Evolutionary conservation across 306 rosid genomes (phyloP).

Genomic region (Sesbania bispinosa): DNA sequence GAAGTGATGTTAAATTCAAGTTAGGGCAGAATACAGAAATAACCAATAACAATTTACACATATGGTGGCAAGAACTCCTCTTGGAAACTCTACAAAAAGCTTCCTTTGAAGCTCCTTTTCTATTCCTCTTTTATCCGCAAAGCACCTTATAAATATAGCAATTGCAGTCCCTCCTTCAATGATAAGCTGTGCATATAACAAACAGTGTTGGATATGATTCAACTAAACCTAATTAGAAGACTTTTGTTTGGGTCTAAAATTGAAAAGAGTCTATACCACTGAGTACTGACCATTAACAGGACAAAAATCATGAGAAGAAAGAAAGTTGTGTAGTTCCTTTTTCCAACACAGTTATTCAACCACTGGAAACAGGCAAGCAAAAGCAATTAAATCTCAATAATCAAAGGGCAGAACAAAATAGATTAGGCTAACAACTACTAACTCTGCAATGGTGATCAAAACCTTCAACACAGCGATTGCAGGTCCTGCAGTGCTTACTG

Average conservation of each 20-base stretch:
- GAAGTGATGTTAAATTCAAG: conserved; percentile 2
- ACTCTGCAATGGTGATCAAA: conserved; percentile 99
- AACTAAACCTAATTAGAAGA: conserved; percentile 17
- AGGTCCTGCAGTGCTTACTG: conserved; percentile 93
- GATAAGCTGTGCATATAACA: conserved; percentile 47
- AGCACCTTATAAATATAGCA: conserved; percentile 81
- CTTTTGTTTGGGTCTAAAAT: neutral
- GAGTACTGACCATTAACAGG: conserved; percentile 64
- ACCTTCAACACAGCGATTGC: conserved; percentile 94
- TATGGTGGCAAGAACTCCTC: conserved; percentile 73
- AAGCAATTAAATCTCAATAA: neutral
- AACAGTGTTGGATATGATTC: conserved; percentile 11
- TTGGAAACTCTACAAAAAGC: conserved; percentile 65
- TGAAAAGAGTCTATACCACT: conserved; percentile 18
- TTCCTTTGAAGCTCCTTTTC: conserved; percentile 63
- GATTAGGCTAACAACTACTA: neutral
- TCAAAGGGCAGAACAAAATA: neutral
- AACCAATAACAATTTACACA: conserved; percentile 36
- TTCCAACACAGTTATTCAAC: conserved; percentile 96
- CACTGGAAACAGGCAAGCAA: conserved; percentile 55
- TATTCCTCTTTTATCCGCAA: conserved; percentile 64
- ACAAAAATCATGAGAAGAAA: conserved; percentile 80
- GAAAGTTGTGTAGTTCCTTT: conserved; percentile 84
- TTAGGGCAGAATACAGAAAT: neutral
- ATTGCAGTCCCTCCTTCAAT: conserved; percentile 84